These are phyloP conservation scores for Globisporangium emineosum DNA, from an alignment of 352 stramenopile genomes.

Conservation along the genomic window DNA sequence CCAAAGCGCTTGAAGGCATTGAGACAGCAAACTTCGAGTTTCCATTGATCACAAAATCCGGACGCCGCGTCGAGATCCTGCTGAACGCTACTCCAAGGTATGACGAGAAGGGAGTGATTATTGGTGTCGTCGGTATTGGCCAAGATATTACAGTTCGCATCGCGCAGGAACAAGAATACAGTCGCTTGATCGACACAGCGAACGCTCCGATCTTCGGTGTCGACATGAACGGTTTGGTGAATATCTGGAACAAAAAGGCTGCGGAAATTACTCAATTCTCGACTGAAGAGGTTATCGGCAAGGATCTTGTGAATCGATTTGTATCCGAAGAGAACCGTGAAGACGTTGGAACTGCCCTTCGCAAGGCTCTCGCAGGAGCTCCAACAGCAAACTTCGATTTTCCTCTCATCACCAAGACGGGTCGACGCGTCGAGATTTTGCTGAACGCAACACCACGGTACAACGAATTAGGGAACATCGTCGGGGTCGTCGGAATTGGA, in stretches of 20 bases:
- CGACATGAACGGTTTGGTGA: conserved; percentile 60
- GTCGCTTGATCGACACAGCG: conserved; percentile 50
- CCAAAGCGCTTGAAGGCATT: conserved; percentile 44
- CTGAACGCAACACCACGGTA: conserved; percentile 73
- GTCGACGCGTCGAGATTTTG: conserved; percentile 51
- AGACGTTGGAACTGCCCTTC: conserved; percentile 24
- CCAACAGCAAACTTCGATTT: conserved; percentile 82
- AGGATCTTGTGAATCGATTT: conserved; percentile 54
- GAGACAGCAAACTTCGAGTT: conserved; percentile 69
- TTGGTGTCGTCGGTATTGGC: conserved; percentile 59
- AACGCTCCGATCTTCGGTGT: conserved; percentile 66
- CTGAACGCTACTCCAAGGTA: conserved; percentile 54
- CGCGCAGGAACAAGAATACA: conserved; percentile 67
- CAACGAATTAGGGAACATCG: conserved; percentile 60
- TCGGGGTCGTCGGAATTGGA: conserved; percentile 77
- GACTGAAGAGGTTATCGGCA: conserved; percentile 79
- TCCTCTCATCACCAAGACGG: conserved; percentile 42
- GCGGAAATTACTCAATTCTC: conserved; percentile 84
- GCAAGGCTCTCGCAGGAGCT: conserved; percentile 38
- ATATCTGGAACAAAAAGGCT: conserved; percentile 87
- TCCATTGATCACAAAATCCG: conserved; percentile 49
- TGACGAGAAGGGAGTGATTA: conserved; percentile 52
- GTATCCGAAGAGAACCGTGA: conserved; percentile 40
- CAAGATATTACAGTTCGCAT: conserved; percentile 65
- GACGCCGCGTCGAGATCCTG: conserved; percentile 45